A percentile compares a stretch with the other conserved stretches of the same genome.
Evolutionary conservation across 192 early-diverging fungal species (phyloP).

Genomic region (Coemansia aciculifera): DNA sequence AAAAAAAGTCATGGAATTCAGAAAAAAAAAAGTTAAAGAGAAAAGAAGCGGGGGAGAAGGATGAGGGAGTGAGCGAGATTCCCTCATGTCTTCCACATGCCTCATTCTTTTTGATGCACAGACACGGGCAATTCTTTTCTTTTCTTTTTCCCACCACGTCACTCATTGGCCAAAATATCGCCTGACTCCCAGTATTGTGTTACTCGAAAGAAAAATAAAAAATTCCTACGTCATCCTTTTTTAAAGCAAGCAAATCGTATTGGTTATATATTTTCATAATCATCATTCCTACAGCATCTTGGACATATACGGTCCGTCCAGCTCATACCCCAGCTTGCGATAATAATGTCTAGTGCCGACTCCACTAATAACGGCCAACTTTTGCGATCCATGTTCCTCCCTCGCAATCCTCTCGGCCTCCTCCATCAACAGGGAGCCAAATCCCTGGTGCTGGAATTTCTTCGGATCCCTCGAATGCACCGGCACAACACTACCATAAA

Average conservation of each 20-base stretch:
- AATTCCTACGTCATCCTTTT: too few relatives aligned
- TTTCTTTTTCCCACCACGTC: background rate
- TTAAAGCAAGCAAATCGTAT: too few relatives aligned
- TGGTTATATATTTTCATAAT: too few relatives aligned
- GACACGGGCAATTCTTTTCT: background rate
- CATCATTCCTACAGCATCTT: conserved; percentile 56
- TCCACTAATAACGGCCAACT: conserved; percentile 95
- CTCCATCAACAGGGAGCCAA: conserved; percentile 98
- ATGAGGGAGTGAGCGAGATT: background rate
- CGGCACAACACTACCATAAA: conserved; percentile 96
- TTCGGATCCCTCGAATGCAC: conserved; percentile 95
- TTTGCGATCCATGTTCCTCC: conserved; percentile 94
- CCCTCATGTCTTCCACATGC: background rate
- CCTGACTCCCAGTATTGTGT: background rate
- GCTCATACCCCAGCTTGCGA: conserved; percentile 90
- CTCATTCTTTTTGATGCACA: background rate
- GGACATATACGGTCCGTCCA: conserved; percentile 97
- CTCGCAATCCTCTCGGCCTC: conserved; percentile 98
- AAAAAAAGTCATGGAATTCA: background rate
- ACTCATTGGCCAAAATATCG: background rate
- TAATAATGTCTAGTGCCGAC: conserved; percentile 98
- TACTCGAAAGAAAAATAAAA: too few relatives aligned
- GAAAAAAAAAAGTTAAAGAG: background rate
- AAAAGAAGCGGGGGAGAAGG: background rate
- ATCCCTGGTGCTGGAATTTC: conserved; percentile 99